Evolutionary conservation across 1,284 basidiomycete species (phyloP), one percentile per base, ranked within the genome.

Genomic region (Cystobasidium slooffiae): DNA sequence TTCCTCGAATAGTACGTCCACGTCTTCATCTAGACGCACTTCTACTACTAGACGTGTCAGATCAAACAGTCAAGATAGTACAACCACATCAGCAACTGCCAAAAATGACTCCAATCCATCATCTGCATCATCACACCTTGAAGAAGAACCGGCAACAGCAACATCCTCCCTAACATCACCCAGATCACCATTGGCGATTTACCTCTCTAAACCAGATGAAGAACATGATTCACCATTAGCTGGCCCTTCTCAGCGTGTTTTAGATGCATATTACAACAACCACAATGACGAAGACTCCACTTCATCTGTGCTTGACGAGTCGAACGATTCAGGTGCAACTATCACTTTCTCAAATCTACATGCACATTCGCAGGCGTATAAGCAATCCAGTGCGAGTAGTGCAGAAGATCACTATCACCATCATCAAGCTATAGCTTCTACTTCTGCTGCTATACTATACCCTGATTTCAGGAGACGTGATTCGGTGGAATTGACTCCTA

Each of bases 151-250:
- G 12, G 62, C 56, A 9, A n/a, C 46, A 39, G 62, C 56, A 9
- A n/a, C 46, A 39, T 18, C 44, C 5, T 20, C 62, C 10, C 6
- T 47, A 14, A 37, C 56, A 41, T 59, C 56, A n/a, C 56, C 56
- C 18, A 43, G 20, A 22, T 59, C 56, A 18, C 64, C 49, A 37
- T 49, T 67, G 6, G 64, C 64, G 6, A 55, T 67, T 10, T 51
- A 52, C 64, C 64, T 67, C 49, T 67, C 64, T 16, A 67, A 53
- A 20, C 64, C 64, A 6, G 31, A 52, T 41, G 64, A 67, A 22
- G 64, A 67, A 24, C 64, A 53, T 14, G 52, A 63, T 41, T 51
- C 61, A 31, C 61, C 43, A 14, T 43, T 63, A 9, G 61, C 61
- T 49, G 44, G 61, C 6, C 61, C 56, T 4, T 41, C 37, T 59